A percentile compares a stretch with the other conserved stretches of the same genome.
Evolutionary conservation across 2,329 filamentous ascomycete species (phyloP).

Genomic region (Chrysoporthe deuterocubensis): DNA sequence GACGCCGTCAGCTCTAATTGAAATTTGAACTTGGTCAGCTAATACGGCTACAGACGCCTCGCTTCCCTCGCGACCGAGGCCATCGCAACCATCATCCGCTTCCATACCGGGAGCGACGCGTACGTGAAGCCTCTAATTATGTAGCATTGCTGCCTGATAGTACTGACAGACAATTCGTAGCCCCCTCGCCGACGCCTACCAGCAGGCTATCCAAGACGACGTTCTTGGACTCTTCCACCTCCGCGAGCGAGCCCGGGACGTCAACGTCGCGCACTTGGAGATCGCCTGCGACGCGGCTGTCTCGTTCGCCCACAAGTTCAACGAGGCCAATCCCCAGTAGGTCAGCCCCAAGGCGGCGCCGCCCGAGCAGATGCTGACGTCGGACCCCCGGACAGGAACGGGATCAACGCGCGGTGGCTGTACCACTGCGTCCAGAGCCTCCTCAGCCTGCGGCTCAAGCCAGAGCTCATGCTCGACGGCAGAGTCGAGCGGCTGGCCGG

Average conservation of each 20-base stretch:
- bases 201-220: neutral
- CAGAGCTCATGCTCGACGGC: slow-evolving; percentile 7
- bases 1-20: neutral
- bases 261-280: slow-evolving; percentile 17
- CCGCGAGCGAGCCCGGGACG: slow-evolving; percentile 7
- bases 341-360: neutral
- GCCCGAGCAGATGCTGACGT: neutral
- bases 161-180: slow-evolving; percentile 8
- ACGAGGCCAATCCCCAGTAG: neutral
- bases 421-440: slow-evolving; percentile 18
- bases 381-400: neutral
- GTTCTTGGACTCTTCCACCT: slow-evolving; percentile 10
- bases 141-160: neutral
- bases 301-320: slow-evolving; percentile 2
- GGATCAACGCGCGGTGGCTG: slow-evolving; percentile 8
- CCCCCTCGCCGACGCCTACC: neutral
- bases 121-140: neutral
- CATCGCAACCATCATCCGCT: neutral
- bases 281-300: slow-evolving; percentile 23
- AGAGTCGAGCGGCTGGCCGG: neutral
- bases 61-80: slow-evolving; percentile 11
- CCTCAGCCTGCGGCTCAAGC: neutral
- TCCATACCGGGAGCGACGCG: neutral
- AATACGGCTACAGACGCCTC: slow-evolving; percentile 7
- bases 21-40: neutral